phyloP scores from a whole-genome alignment of 2,329 filamentous ascomycete genomes.

The Rhynchosporium agropyri region DNA sequence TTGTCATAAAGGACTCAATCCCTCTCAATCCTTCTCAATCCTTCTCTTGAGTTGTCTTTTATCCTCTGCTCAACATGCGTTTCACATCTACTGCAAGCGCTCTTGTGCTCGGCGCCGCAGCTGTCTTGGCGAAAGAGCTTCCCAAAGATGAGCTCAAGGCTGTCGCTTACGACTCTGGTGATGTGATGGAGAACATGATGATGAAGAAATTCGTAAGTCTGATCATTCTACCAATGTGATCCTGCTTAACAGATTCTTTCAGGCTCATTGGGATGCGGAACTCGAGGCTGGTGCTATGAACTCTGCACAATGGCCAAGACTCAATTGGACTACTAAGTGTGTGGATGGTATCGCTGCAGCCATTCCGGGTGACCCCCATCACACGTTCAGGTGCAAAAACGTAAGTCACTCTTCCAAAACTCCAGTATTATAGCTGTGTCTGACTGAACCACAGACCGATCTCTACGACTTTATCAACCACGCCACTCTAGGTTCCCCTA shows the following conservation, averaged over 20 bases:
- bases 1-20: constrained; percentile 17
- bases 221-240: neutral
- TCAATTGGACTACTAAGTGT: constrained; percentile 14
- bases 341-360: constrained; percentile 17
- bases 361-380: constrained; percentile 14
- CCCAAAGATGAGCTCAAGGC: constrained; percentile 16
- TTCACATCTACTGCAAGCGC: constrained; percentile 14
- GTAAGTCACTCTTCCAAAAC: neutral
- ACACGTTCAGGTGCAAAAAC: constrained; percentile 21
- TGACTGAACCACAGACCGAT: constrained; percentile 22
- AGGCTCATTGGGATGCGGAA: constrained; percentile 18
- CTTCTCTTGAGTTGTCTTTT: constrained; percentile 11
- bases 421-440: neutral
- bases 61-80: constrained; percentile 13
- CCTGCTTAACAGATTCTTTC: neutral
- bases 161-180: constrained; percentile 15
- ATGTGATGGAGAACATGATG: constrained; percentile 18
- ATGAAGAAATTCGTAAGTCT: constrained; percentile 9
- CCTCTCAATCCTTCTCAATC: constrained; percentile 13
- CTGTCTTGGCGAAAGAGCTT: constrained; percentile 15
- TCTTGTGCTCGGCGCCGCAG: constrained; percentile 13
- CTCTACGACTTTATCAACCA: constrained; percentile 33
- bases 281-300: constrained; percentile 18
- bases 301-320: constrained; percentile 16
- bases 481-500: constrained; percentile 25